Percentiles rank a stretch among this genome's conserved stretches.
Evolutionary conservation across 176 grass and related monocot genomes (phyloP).

Genomic region (bread wheat (Triticum aestivum)): DNA sequence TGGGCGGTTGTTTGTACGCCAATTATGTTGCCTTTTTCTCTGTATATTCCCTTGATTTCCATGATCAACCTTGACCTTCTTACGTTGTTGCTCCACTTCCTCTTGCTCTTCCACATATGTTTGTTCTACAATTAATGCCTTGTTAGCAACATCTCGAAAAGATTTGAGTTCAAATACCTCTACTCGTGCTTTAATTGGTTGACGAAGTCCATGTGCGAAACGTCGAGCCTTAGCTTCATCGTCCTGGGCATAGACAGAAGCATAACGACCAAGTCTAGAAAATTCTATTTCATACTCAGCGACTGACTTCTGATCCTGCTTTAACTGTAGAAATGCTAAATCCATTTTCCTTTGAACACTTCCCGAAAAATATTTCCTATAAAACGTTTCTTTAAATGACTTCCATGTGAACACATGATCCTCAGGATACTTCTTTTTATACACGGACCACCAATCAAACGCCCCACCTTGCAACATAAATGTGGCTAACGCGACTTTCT

Average conservation of each 20-base stretch:
- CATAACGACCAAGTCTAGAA: no score
- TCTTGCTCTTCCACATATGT: not conserved
- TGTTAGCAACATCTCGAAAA: no score
- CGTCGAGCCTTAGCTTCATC: no score
- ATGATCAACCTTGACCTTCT: not conserved
- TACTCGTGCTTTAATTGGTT: not conserved
- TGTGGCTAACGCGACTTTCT: no score
- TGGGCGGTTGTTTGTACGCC: no score
- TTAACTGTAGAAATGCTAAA: not conserved
- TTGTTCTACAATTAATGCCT: no score
- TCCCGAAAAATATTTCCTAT: not conserved
- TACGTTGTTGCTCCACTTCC: not conserved
- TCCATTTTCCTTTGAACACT: not conserved
- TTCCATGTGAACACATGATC: not conserved
- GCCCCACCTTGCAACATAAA: no score
- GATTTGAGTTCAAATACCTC: no score
- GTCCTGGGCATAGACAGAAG: no score
- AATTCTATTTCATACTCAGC: not conserved
- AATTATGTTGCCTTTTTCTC: no score
- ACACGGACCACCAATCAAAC: not conserved
- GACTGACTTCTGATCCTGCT: not conserved
- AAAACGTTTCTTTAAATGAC: not conserved
- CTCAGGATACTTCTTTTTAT: not conserved
- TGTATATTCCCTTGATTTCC: not conserved
- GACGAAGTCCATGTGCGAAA: no score